Evolutionary conservation across 768 basidiomycete genomes (phyloP), one percentile per base, ranked within the genome.

Genomic region (Clavaria fumosa): DNA sequence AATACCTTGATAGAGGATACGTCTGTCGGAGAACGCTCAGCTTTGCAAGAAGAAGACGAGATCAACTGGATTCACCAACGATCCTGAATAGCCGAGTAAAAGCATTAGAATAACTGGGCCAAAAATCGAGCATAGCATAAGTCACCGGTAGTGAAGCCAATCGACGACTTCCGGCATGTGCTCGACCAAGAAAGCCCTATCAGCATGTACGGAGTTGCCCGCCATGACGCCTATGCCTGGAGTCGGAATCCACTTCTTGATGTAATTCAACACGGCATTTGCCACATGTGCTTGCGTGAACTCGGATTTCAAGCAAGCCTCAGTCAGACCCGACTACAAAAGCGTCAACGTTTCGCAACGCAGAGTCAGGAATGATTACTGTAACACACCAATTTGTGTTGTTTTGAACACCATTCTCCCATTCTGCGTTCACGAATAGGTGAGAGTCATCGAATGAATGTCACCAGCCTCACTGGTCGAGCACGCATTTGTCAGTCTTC

Each of bases 141-240:
- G 40, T 35, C 35, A 79, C 81, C 84, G 74, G 52, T 86, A 86
- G 52, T 86, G 82, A 32, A 86, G 63, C 72, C 75, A 81, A 31
- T 88, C 70, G 14, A 78, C 57, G 11, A 93, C 54, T 38, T 75
- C 70, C 1, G 84, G 82, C 86, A 95, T 90, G 37, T 82, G 70
- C 50, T 72, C 71, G 3, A 60, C 62, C 19, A 89, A 60, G 52
- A 89, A 89, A 3, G 60, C 55, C 37, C 70, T 66, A 56, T 95
- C 89, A 1, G 72, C 73, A 50, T 95, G 85, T 2, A 93, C 82
- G 7, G 84, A 81, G 50, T 69, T 91, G 10, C 90, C 90, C 4
- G 90, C 85, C n/a, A 89, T 67, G 5, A 85, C 66, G 2, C 69
- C 85, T 4, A 56, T 61, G 24, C 65, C 59, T 41, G 62, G 61